Percentiles rank a stretch among this genome's conserved stretches.
Conservation (phyloP, 306 rosid genomes). For the Senna tora region DNA sequence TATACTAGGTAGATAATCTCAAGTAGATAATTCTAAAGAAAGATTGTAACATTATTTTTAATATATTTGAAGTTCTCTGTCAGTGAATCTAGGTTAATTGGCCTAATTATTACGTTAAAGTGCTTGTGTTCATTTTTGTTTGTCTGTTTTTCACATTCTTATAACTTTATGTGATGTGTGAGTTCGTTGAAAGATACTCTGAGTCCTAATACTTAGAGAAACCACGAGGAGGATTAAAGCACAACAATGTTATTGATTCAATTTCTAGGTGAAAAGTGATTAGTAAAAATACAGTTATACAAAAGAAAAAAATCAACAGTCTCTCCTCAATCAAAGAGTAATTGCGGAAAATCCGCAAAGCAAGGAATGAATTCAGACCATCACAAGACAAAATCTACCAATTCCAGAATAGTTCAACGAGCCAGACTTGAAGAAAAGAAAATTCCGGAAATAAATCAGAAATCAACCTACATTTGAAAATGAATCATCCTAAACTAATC, state of each 20-base stretch:
- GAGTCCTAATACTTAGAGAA: too few species aligned
- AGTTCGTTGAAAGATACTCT: too few species aligned
- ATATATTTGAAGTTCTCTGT: too few species aligned
- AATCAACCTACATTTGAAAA: slow-evolving; percentile 5
- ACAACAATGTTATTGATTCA: background rate
- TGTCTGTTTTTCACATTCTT: too few species aligned
- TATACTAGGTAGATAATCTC: too few species aligned
- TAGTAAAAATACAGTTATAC: too few species aligned
- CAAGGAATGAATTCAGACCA: background rate
- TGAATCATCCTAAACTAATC: slow-evolving; percentile 1
- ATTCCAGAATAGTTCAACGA: background rate
- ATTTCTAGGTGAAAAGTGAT: background rate
- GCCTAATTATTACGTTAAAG: too few species aligned
- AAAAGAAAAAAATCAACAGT: background rate
- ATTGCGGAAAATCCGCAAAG: background rate
- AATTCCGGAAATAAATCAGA: background rate
- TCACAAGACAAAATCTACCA: background rate
- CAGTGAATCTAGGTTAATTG: too few species aligned
- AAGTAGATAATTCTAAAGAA: too few species aligned
- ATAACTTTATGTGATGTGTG: too few species aligned
- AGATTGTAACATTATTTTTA: too few species aligned
- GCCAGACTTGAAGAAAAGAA: background rate
- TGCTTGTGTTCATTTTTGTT: too few species aligned
- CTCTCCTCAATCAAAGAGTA: slow-evolving; percentile 9
- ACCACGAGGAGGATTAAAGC: background rate